These are phyloP conservation scores for Clavariopsis aquatica DNA, from an alignment of 495 filamentous ascomycete species.

Conservation along the genomic window DNA sequence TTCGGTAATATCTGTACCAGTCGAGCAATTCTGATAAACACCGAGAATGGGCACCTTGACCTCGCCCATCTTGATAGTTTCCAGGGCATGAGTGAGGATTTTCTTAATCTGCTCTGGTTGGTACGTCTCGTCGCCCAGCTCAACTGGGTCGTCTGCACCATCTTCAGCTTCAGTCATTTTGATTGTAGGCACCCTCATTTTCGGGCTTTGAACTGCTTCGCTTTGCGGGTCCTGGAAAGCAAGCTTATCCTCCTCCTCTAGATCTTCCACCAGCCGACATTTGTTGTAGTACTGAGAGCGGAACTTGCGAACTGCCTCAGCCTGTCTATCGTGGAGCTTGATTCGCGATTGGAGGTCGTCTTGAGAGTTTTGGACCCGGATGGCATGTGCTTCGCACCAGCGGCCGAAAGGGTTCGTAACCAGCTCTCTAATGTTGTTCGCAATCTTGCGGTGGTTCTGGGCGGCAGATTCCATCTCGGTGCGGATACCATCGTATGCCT, in stretches of 20 bases:
- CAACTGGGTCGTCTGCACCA: constrained; percentile 72
- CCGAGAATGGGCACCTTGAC: constrained; percentile 93
- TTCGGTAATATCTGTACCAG: constrained; percentile 88
- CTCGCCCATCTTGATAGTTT: constrained; percentile 82
- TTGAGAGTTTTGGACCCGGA: constrained; percentile 86
- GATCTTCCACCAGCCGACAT: constrained; percentile 90
- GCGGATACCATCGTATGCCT: constrained; percentile 96
- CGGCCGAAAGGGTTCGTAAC: constrained; percentile 90
- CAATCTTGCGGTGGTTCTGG: constrained; percentile 90
- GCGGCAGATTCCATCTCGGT: constrained; percentile 92
- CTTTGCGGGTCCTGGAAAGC: constrained; percentile 81
- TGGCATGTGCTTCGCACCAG: constrained; percentile 93
- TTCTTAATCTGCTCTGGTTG: constrained; percentile 83
- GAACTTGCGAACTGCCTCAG: constrained; percentile 84
- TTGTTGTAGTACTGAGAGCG: constrained; percentile 98
- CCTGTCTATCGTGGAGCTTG: constrained; percentile 89
- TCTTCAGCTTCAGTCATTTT: constrained; percentile 58
- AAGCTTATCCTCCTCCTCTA: constrained; percentile 98
- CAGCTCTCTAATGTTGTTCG: constrained; percentile 90
- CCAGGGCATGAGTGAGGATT: constrained; percentile 81
- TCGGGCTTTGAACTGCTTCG: constrained; percentile 61
- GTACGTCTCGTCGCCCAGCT: constrained; percentile 87
- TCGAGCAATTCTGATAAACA: constrained; percentile 88
- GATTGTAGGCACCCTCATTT: constrained; percentile 51
- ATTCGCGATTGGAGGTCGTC: constrained; percentile 87